Percentiles rank a stretch among this genome's conserved stretches.
Evolutionary conservation across 495 filamentous ascomycete genomes (phyloP).

Genomic region (Neurospora sp.): DNA sequence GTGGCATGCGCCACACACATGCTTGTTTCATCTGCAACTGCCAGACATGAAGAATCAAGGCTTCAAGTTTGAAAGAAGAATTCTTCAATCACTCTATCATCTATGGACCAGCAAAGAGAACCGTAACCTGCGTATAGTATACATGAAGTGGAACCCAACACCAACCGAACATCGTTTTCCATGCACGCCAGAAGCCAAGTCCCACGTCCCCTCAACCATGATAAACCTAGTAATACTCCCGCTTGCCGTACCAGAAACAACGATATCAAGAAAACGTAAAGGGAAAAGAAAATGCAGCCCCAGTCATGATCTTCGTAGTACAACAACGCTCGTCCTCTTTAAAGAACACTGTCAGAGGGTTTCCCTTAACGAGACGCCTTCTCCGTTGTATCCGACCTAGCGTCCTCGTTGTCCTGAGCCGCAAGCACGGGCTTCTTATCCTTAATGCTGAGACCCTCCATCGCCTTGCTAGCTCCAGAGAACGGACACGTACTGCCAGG

Average conservation of each 20-base stretch:
- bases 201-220: not conserved
- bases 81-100: not conserved
- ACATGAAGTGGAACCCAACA: not conserved
- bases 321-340: not conserved
- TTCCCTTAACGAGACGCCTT: not conserved
- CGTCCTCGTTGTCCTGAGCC: not conserved
- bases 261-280: not conserved
- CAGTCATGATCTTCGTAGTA: not conserved
- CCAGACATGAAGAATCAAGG: not conserved
- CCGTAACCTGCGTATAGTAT: not conserved
- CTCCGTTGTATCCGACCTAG: slow-evolving; percentile 4
- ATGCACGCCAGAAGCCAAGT: not conserved
- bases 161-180: not conserved
- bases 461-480: slow-evolving; percentile 6
- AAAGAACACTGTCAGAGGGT: not conserved
- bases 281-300: not conserved
- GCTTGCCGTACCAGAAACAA: not conserved
- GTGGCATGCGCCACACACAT: not conserved
- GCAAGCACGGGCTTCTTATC: slow-evolving; percentile 1
- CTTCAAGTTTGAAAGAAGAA: not conserved
- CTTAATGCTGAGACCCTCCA: slow-evolving; percentile 5
- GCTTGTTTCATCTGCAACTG: not conserved
- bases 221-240: not conserved
- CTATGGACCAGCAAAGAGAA: not conserved
- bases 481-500: slow-evolving; percentile 12